phyloP scores from a whole-genome alignment of 202 grass and related monocot species.

The Hordeum pubiflorum region DNA sequence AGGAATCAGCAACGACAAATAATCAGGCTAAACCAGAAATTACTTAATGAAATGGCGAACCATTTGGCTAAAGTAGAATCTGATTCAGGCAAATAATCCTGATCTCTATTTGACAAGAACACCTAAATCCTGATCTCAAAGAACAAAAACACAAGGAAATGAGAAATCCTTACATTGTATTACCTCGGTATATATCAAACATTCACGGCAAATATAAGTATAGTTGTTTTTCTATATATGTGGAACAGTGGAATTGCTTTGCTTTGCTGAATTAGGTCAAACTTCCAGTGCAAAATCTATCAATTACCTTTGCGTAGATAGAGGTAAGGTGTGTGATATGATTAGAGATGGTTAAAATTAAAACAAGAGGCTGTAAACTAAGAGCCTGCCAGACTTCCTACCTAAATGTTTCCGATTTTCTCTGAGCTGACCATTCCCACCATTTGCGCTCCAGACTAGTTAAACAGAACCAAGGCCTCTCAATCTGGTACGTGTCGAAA shows the following conservation, averaged over 20 bases:
- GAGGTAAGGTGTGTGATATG: neutral
- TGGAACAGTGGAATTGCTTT: neutral
- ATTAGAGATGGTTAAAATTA: slow-evolving; percentile 1
- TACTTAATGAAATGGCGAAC: neutral
- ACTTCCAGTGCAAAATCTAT: neutral
- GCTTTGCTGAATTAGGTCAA: neutral
- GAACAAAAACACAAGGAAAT: neutral
- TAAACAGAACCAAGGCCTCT: slow-evolving; percentile 28
- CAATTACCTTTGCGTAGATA: neutral
- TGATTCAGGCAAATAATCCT: neutral
- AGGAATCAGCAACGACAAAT: neutral
- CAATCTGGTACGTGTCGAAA: slow-evolving; percentile 21
- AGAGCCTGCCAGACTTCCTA: neutral
- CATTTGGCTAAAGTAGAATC: neutral
- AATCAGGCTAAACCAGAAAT: neutral
- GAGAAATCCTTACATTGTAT: neutral
- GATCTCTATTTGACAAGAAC: neutral
- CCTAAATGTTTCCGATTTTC: neutral
- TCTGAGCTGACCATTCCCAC: slow-evolving; percentile 10
- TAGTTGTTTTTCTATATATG: neutral
- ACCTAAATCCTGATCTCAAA: neutral
- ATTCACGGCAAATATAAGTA: neutral
- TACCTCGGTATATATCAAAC: neutral
- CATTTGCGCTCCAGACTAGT: slow-evolving; percentile 23
- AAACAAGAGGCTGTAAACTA: neutral